Percentiles rank a stretch among this genome's conserved stretches.
phyloP scores from a whole-genome alignment of 2,329 filamentous ascomycete species.

The Cordyceps tenuipes region DNA sequence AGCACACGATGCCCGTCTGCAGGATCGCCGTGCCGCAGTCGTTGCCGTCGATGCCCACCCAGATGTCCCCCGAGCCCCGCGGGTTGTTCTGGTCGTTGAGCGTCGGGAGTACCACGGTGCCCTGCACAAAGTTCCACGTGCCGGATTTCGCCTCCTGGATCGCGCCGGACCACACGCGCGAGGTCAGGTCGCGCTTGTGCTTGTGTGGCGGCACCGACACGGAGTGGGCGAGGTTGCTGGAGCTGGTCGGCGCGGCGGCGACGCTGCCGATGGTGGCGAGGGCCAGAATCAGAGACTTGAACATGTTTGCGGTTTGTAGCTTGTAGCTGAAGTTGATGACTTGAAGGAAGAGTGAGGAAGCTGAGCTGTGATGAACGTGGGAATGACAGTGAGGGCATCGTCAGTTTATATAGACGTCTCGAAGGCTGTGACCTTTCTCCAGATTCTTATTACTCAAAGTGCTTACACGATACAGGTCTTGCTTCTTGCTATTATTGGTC shows the following conservation, averaged over 20 bases:
- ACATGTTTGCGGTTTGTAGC: neutral
- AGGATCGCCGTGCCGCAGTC: slow-evolving; percentile 28
- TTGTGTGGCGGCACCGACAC: neutral
- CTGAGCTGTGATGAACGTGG: neutral
- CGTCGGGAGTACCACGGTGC: neutral
- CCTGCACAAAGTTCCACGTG: neutral
- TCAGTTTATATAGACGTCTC: no score
- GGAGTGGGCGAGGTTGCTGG: neutral
- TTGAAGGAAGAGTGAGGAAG: neutral
- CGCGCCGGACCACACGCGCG: neutral
- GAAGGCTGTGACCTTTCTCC: no score
- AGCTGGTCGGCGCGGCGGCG: neutral
- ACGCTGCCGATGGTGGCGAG: neutral
- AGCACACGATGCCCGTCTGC: slow-evolving; percentile 32
- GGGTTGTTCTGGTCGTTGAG: neutral
- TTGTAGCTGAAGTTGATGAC: no score
- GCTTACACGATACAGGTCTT: no score
- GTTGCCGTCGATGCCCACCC: slow-evolving; percentile 35
- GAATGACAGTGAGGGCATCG: no score
- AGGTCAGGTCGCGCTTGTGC: neutral
- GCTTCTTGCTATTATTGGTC: neutral
- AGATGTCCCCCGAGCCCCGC: slow-evolving; percentile 21
- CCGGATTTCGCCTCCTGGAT: neutral
- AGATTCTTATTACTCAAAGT: no score
- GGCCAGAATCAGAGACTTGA: neutral